phyloP scores from a whole-genome alignment of 179 eudicot genomes.

The Beta macrorhiza region DNA sequence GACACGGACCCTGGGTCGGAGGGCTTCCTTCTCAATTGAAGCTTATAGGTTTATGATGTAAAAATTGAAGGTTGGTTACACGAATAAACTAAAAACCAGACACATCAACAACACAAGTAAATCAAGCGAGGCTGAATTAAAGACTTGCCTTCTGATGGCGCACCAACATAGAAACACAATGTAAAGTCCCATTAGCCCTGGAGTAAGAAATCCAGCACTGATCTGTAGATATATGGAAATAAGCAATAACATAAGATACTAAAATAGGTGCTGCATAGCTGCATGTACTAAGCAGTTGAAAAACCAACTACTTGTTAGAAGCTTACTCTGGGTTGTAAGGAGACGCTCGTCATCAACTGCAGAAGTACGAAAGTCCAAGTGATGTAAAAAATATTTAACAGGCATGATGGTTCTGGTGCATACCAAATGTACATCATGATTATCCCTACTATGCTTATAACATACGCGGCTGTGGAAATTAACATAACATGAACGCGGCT shows the following conservation, averaged over 20 bases:
- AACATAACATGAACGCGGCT: conserved; percentile 61
- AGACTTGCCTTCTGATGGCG: conserved; percentile 63
- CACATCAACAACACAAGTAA: background rate
- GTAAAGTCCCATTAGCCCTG: conserved; percentile 79
- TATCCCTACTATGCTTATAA: conserved; percentile 61
- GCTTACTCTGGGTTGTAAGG: conserved; percentile 72
- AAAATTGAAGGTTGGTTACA: too few relatives aligned
- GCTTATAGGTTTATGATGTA: background rate
- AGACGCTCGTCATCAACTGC: conserved; percentile 76
- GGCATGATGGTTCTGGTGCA: conserved; percentile 66
- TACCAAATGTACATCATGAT: conserved; percentile 79
- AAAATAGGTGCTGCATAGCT: background rate
- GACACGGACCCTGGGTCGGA: background rate
- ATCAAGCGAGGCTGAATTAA: background rate
- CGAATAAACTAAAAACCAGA: background rate
- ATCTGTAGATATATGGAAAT: conserved; percentile 41
- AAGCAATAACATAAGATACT: background rate
- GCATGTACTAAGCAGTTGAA: background rate
- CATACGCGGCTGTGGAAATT: conserved; percentile 51
- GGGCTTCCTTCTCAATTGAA: background rate
- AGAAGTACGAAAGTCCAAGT: conserved; percentile 78
- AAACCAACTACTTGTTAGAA: background rate
- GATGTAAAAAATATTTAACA: conserved; percentile 72
- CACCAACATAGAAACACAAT: conserved; percentile 77
- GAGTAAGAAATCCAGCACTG: conserved; percentile 58